Conservation (phyloP, 305 asterid genomes). For the Solanum hybrid region DNA sequence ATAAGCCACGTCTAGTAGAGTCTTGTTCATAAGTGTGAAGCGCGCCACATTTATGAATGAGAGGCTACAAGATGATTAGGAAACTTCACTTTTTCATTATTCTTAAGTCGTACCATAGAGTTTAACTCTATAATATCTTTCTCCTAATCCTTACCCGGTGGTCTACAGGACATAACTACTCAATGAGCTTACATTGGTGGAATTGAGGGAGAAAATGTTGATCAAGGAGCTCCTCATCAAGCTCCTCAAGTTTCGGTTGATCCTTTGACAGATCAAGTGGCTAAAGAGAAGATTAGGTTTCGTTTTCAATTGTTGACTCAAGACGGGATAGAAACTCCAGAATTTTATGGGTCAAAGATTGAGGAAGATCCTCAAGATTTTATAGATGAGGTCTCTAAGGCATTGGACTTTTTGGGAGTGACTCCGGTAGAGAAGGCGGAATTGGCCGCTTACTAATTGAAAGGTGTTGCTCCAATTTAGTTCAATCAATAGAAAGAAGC, state of each 20-base stretch:
- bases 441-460: neutral
- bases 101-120: too few species aligned
- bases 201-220: neutral
- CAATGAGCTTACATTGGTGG: neutral
- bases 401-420: neutral
- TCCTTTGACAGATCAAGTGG: neutral
- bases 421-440: neutral
- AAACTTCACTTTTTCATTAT: too few species aligned
- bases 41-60: too few species aligned
- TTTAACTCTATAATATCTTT: too few species aligned
- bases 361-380: neutral
- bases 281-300: neutral
- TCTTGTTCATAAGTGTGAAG: too few species aligned
- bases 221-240: neutral
- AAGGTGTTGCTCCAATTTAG: neutral
- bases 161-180: too few species aligned
- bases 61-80: too few species aligned
- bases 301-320: neutral
- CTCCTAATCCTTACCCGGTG: too few species aligned
- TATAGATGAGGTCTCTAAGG: neutral
- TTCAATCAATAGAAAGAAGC: neutral
- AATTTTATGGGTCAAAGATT: neutral
- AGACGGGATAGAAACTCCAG: neutral
- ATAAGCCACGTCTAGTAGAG: too few species aligned
- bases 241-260: neutral